Conservation (phyloP, 1,284 basidiomycete species). For the Ustilago tritici region DNA sequence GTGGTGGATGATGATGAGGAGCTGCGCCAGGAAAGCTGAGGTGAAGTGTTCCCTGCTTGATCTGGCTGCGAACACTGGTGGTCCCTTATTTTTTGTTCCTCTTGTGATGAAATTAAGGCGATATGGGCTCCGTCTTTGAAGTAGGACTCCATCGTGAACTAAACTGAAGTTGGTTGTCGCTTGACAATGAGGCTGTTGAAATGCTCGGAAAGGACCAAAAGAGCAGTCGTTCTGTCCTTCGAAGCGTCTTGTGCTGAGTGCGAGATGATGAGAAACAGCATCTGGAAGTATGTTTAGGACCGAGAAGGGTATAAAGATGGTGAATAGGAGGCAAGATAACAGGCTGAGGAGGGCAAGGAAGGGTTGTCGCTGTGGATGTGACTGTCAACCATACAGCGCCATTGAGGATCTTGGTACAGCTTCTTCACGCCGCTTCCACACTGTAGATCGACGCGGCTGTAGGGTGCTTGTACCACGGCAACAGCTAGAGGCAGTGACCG, state of each 20-base stretch:
- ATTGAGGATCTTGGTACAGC: background rate
- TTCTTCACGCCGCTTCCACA: background rate
- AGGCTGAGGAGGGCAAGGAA: background rate
- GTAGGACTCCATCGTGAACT: conserved; percentile 21
- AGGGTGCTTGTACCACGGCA: background rate
- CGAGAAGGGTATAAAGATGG: background rate
- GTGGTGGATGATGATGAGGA: conserved; percentile 32
- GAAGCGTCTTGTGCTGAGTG: background rate
- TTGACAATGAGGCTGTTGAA: too few species aligned
- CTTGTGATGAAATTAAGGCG: conserved; percentile 12
- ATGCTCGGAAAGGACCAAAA: too few species aligned
- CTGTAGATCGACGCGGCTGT: background rate
- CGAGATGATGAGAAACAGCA: background rate
- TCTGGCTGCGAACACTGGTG: conserved; percentile 1
- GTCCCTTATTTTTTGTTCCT: background rate
- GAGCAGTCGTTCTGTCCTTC: too few species aligned
- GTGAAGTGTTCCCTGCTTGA: conserved; percentile 1
- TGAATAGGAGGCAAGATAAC: background rate
- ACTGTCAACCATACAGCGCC: background rate
- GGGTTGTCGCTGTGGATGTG: background rate
- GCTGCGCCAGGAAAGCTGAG: conserved; percentile 11
- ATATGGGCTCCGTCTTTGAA: conserved; percentile 34
- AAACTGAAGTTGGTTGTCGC: background rate
- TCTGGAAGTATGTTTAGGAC: background rate
- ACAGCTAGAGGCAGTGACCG: background rate